phyloP scores from a whole-genome alignment of 2,329 filamentous ascomycete species.

The Aspergillus ruber region DNA sequence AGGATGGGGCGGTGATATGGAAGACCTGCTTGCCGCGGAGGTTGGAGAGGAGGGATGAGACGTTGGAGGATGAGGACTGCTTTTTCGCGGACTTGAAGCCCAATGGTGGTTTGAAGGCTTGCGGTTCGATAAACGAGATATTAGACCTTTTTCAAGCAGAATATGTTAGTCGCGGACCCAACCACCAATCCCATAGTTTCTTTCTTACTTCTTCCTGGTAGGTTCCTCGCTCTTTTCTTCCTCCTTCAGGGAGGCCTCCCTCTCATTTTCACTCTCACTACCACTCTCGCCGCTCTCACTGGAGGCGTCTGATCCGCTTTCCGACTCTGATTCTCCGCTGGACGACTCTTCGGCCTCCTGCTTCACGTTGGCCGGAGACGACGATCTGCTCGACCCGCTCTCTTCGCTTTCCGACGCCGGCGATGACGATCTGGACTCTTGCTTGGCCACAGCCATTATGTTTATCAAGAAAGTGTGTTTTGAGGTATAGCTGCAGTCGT shows the following conservation, averaged over 20 bases:
- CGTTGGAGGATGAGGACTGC: constrained; percentile 23
- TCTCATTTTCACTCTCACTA: not conserved
- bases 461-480: not conserved
- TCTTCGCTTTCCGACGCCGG: not conserved
- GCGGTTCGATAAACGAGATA: constrained; percentile 18
- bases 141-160: constrained; percentile 3
- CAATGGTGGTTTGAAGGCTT: constrained; percentile 35
- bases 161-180: not conserved
- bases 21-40: constrained; percentile 42
- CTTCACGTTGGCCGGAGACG: constrained; percentile 16
- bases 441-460: not conserved
- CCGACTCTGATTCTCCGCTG: constrained; percentile 14
- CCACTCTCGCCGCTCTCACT: not conserved
- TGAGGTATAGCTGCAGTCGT: not conserved
- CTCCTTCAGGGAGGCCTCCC: constrained; percentile 10
- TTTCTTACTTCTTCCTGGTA: constrained; percentile 15
- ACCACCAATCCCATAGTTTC: constrained; percentile 1
- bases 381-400: constrained; percentile 14
- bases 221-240: constrained; percentile 3
- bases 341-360: constrained; percentile 12
- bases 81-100: constrained; percentile 37
- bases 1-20: constrained; percentile 43
- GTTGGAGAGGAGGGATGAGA: constrained; percentile 31
- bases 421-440: constrained; percentile 5
- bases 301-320: constrained; percentile 6